A percentile compares a stretch with the other conserved stretches of the same genome.
Evolutionary conservation across 2,329 filamentous ascomycete genomes (phyloP).

Genomic region (Fusarium solani-melongenae): DNA sequence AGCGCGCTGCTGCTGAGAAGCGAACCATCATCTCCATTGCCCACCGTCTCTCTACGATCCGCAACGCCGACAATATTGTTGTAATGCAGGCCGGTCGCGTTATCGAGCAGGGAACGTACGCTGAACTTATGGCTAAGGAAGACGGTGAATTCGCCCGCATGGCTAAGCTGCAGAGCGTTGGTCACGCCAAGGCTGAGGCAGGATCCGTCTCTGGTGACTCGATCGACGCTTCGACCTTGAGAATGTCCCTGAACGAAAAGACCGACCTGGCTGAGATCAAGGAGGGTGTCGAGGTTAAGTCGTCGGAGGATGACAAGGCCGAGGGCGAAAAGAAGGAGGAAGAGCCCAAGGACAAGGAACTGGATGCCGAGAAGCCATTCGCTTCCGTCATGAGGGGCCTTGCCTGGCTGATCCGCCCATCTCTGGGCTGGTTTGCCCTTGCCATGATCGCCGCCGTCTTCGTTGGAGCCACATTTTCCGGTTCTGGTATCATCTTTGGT

Average conservation of each 20-base stretch:
- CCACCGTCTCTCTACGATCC: constrained; percentile 69
- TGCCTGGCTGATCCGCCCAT: constrained; percentile 51
- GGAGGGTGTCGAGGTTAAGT: constrained; percentile 1
- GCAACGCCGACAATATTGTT: constrained; percentile 73
- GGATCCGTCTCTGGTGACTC: constrained; percentile 43
- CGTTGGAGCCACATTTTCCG: constrained; percentile 64
- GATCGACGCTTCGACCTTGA: constrained; percentile 29
- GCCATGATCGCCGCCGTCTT: constrained; percentile 58
- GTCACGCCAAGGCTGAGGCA: constrained; percentile 40
- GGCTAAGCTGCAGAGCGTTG: constrained; percentile 57
- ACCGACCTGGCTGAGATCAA: constrained; percentile 15
- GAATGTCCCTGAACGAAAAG: constrained; percentile 15
- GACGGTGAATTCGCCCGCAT: constrained; percentile 62
- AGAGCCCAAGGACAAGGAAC: constrained; percentile 47
- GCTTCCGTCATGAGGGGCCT: constrained; percentile 52
- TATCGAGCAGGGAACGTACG: constrained; percentile 72
- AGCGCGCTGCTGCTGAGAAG: constrained; percentile 55
- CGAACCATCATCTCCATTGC: constrained; percentile 76
- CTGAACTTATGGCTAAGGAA: constrained; percentile 66
- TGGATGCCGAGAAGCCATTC: constrained; percentile 53
- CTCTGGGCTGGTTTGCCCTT: constrained; percentile 51
- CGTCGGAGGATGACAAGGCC: background rate
- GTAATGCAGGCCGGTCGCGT: constrained; percentile 71
- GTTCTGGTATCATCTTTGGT: constrained; percentile 63
- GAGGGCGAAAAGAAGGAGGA: constrained; percentile 19